phyloP scores from a whole-genome alignment of 306 rosid species.

The Corylus heterophylla region DNA sequence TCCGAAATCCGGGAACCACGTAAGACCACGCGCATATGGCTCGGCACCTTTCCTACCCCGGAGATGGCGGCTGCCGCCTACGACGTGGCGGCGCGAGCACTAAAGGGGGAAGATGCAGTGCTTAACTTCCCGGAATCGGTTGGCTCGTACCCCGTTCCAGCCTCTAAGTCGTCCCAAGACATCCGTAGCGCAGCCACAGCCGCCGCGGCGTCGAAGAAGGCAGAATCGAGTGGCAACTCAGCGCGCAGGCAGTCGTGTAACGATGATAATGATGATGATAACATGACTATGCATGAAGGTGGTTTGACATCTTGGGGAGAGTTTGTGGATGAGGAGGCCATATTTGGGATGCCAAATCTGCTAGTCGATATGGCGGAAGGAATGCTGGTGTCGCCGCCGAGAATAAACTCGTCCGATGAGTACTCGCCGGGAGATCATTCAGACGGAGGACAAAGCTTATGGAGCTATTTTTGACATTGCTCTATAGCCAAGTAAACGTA shows the following conservation, averaged over 20 bases:
- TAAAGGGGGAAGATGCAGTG: constrained; percentile 57
- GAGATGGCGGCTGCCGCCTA: constrained; percentile 97
- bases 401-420: constrained; percentile 49
- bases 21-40: constrained; percentile 80
- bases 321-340: constrained; percentile 79
- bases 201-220: constrained; percentile 36
- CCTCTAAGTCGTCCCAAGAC: constrained; percentile 51
- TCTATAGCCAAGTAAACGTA: neutral
- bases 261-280: neutral
- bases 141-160: constrained; percentile 53
- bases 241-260: neutral
- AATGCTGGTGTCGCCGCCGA: constrained; percentile 87
- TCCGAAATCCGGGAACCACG: constrained; percentile 94
- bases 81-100: constrained; percentile 77
- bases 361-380: constrained; percentile 88
- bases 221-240: neutral
- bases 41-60: constrained; percentile 67
- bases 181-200: constrained; percentile 72
- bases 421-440: constrained; percentile 36
- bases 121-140: constrained; percentile 60
- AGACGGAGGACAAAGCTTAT: constrained; percentile 51
- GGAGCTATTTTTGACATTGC: constrained; percentile 55
- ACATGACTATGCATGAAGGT: neutral
- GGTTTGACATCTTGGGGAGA: constrained; percentile 20
- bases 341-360: constrained; percentile 82